Evolutionary conservation across 768 basidiomycete genomes (phyloP).

Genomic region (Rhodosporidiobolus sp.): DNA sequence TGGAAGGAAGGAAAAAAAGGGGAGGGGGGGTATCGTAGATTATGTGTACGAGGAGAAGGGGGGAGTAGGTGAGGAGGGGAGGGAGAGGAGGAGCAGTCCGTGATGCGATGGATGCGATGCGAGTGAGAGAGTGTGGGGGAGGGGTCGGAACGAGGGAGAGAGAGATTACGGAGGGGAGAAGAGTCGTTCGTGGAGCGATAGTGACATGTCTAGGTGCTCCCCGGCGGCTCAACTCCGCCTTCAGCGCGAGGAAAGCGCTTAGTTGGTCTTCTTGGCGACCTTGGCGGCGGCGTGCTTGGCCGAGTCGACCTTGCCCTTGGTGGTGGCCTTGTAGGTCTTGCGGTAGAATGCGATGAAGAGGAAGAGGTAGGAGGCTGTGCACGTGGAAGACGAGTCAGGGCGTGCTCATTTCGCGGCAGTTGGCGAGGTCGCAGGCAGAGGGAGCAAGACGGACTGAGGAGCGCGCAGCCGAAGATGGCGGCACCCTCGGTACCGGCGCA

Average conservation of each 20-base stretch:
- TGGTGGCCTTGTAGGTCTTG: conserved; percentile 30
- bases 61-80: too few species aligned
- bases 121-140: too few species aligned
- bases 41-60: too few species aligned
- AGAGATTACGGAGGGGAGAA: too few species aligned
- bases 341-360: conserved; percentile 70
- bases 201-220: too few species aligned
- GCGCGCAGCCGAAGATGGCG: conserved; percentile 80
- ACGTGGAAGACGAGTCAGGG: background rate
- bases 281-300: conserved; percentile 51
- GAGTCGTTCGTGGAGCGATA: too few species aligned
- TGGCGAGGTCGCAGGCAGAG: background rate
- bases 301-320: conserved; percentile 59
- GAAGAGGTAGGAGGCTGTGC: conserved; percentile 68
- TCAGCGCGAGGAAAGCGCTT: background rate
- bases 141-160: too few species aligned
- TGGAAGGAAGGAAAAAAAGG: too few species aligned
- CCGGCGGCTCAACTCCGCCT: too few species aligned
- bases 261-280: conserved; percentile 57
- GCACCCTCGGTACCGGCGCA: conserved; percentile 87
- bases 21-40: too few species aligned
- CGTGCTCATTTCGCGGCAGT: background rate
- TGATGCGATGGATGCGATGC: too few species aligned
- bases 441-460: conserved; percentile 56
- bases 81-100: too few species aligned